Evolutionary conservation across 1,139 yeast genomes (phyloP), one percentile per base, ranked within the genome.

Genomic region (Magnusiomyces fungicola): DNA sequence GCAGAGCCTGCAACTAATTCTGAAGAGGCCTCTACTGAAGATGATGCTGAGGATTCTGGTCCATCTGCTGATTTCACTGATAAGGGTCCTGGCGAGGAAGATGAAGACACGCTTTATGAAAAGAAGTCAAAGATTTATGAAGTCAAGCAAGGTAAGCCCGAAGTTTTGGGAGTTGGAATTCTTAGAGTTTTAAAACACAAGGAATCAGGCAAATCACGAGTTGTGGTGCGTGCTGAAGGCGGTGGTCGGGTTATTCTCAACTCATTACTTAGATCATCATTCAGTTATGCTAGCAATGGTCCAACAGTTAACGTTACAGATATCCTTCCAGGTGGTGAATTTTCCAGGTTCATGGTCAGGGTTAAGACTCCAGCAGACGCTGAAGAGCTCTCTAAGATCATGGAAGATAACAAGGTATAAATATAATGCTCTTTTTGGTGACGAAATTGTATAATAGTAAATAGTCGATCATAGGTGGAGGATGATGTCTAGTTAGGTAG

Each of bases 141-240:
- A 50, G 59, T 43, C 14, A 52, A 45, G 12, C 57, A 58, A 40
- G 62, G 61, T 24, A 53, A 73, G 43, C 49, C 53, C 29, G 54
- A 53, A 9, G 57, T 60, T 2, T 54, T 78, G 57, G 97, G 97
- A 7, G 71, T 89, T 1, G 98, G 98, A 2, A 89, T 83, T 48
- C 71, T 90, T 57, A 84, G 87, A 60, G 72, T 92, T 12, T 70
- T 90, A 53, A 79, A 76, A 52, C 75, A 82, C 59, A 74, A 74
- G 47, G 73, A 70, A 1, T 76, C 80, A 3, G 67, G 72, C 1
- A 87, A 87, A 63, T 66, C 81, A 2, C 79, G 98, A 62, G 69
- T 87, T 14, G 69, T 92, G 41, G 75, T 92, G 24, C 80, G 97
- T 60, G 87, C 96, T 0, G 97, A 90, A 52, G 96, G 96, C 37